Conservation (phyloP, 306 rosid species). For the Prunus mira region DNA sequence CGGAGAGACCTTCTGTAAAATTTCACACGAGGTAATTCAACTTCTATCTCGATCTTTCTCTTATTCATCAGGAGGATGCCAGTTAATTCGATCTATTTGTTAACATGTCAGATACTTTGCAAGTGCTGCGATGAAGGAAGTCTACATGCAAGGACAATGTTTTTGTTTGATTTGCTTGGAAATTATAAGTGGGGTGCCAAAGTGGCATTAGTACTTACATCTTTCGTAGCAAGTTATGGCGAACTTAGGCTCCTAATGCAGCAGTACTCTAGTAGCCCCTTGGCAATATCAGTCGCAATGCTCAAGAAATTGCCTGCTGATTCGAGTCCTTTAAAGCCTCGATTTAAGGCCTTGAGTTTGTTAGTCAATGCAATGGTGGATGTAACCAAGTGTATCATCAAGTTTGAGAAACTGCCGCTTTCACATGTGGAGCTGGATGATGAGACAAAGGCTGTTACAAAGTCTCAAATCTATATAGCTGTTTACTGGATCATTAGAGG, state of each 20-base stretch:
- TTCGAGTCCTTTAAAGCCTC: conserved; percentile 26
- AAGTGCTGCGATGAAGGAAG: conserved; percentile 35
- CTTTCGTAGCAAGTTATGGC: conserved; percentile 54
- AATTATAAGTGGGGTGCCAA: conserved; percentile 59
- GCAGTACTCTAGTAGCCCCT: conserved; percentile 24
- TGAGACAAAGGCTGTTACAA: conserved; percentile 18
- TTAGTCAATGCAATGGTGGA: conserved; percentile 52
- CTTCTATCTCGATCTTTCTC: background rate
- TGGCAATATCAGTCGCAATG: conserved; percentile 42
- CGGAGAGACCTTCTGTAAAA: conserved; percentile 29
- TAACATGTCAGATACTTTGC: conserved; percentile 44
- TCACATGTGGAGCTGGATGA: conserved; percentile 27
- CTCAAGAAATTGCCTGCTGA: conserved; percentile 44
- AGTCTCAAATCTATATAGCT: conserved; percentile 38
- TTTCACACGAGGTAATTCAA: conserved; percentile 39
- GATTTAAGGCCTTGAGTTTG: conserved; percentile 38
- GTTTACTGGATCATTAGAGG: conserved; percentile 60
- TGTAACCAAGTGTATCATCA: conserved; percentile 50
- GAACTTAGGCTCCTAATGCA: conserved; percentile 50
- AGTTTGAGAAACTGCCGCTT: conserved; percentile 46
- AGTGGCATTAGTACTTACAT: conserved; percentile 55
- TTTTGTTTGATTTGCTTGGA: conserved; percentile 51
- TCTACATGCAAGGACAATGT: conserved; percentile 41
- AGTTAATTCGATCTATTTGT: conserved; percentile 3
- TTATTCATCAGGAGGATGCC: background rate